Evolutionary conservation across 345 rosid species (phyloP).

Genomic region (Kandelia obovata): DNA sequence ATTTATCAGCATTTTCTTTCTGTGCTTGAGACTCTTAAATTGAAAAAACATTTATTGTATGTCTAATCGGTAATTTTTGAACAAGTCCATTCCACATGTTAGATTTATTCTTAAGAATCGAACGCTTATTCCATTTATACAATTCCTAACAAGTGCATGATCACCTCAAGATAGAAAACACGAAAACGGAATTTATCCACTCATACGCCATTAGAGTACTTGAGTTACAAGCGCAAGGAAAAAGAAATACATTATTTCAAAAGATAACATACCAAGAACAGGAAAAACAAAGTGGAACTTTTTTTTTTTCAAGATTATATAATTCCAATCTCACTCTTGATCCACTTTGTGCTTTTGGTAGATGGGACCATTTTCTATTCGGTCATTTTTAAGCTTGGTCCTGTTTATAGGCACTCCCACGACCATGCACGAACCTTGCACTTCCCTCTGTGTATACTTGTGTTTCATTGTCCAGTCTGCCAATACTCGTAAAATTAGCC

Average conservation of each 20-base stretch:
- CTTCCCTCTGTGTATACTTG: conserved; percentile 60
- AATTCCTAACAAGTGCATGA: too few relatives aligned
- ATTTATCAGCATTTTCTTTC: too few relatives aligned
- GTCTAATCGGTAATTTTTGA: too few relatives aligned
- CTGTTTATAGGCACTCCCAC: conserved; percentile 40
- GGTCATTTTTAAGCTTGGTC: conserved; percentile 17
- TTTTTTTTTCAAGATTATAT: background rate
- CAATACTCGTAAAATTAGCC: background rate
- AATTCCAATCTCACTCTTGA: conserved; percentile 10
- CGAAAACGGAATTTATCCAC: conserved; percentile 9
- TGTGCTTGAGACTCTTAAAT: too few relatives aligned
- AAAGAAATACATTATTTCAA: background rate
- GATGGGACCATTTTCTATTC: conserved; percentile 3
- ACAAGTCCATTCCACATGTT: too few relatives aligned
- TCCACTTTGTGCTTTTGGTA: conserved; percentile 11
- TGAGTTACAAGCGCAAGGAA: background rate
- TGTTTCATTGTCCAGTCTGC: conserved; percentile 55
- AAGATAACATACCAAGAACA: conserved; percentile 7
- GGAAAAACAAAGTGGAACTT: background rate
- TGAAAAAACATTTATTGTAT: too few relatives aligned
- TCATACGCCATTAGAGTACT: conserved; percentile 2
- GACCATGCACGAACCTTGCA: conserved; percentile 60
- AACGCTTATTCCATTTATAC: too few relatives aligned
- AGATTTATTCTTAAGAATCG: too few relatives aligned
- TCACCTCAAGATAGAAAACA: background rate